phyloP scores from a whole-genome alignment of 1,284 basidiomycete species.

The Irpex sp. region DNA sequence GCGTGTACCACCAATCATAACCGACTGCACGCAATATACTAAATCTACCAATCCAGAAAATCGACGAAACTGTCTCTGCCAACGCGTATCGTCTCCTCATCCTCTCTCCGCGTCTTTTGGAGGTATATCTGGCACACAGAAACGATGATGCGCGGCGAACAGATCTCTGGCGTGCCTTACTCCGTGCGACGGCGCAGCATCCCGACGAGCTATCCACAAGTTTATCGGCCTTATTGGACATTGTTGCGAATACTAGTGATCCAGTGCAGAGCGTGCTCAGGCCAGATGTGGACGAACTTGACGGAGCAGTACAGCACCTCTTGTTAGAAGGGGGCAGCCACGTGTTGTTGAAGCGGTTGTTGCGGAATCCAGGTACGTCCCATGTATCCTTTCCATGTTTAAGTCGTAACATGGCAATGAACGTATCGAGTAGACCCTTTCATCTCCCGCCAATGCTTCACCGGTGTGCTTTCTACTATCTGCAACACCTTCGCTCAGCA shows the following conservation, averaged over 20 bases:
- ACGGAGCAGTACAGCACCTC: constrained; percentile 28
- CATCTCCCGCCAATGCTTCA: constrained; percentile 36
- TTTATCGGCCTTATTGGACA: constrained; percentile 37
- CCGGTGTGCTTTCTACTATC: constrained; percentile 32
- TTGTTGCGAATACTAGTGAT: constrained; percentile 28
- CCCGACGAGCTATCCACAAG: constrained; percentile 22
- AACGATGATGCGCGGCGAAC: constrained; percentile 30
- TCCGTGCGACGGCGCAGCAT: constrained; percentile 32
- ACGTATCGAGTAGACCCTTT: constrained; percentile 25
- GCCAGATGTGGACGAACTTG: constrained; percentile 41
- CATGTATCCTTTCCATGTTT: not conserved
- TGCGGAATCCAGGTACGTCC: constrained; percentile 33
- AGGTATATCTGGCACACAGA: constrained; percentile 45
- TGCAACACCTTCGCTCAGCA: constrained; percentile 33
- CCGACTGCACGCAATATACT: not conserved
- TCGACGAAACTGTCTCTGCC: not conserved
- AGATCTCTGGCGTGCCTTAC: constrained; percentile 42
- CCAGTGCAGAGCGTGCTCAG: constrained; percentile 39
- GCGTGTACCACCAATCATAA: constrained; percentile 7
- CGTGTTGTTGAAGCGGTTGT: constrained; percentile 31
- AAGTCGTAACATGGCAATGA: too few relatives aligned
- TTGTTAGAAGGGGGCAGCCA: constrained; percentile 27
- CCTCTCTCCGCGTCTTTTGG: constrained; percentile 39
- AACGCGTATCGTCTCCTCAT: constrained; percentile 39
- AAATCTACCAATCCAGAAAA: not conserved